Evolutionary conservation across 2,329 filamentous ascomycete genomes (phyloP).

Genomic region (Sporothrix sp.): DNA sequence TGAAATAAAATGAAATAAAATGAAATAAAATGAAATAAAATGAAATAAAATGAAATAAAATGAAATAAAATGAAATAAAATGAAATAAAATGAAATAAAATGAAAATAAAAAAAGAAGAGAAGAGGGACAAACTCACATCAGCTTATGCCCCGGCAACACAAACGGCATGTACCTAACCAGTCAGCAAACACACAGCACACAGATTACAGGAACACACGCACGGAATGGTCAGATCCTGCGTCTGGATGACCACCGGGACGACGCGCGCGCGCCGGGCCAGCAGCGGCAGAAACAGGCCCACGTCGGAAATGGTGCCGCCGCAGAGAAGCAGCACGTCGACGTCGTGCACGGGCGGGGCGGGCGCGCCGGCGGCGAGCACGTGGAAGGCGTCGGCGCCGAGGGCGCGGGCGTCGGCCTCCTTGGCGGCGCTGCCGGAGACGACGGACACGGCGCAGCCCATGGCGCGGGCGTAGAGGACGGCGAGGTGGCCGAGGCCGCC

Average conservation of each 20-base stretch:
- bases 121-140: background rate
- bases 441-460: constrained; percentile 14
- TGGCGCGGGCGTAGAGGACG: constrained; percentile 46
- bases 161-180: background rate
- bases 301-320: constrained; percentile 1
- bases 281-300: constrained; percentile 1
- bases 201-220: no score
- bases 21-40: no score
- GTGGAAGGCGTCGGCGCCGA: background rate
- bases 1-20: no score
- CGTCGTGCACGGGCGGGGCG: constrained; percentile 26
- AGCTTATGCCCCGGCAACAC: background rate
- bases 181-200: background rate
- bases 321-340: constrained; percentile 34
- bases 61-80: no score
- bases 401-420: background rate
- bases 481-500: constrained; percentile 54
- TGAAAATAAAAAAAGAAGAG: no score
- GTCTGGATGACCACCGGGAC: constrained; percentile 10
- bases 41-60: no score
- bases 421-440: constrained; percentile 10
- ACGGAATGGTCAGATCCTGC: constrained; percentile 5
- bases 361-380: background rate
- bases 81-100: no score
- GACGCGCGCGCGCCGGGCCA: constrained; percentile 8